These are phyloP conservation scores for Rosa chinensis DNA, from an alignment of 306 rosid species.

Conservation along the genomic window DNA sequence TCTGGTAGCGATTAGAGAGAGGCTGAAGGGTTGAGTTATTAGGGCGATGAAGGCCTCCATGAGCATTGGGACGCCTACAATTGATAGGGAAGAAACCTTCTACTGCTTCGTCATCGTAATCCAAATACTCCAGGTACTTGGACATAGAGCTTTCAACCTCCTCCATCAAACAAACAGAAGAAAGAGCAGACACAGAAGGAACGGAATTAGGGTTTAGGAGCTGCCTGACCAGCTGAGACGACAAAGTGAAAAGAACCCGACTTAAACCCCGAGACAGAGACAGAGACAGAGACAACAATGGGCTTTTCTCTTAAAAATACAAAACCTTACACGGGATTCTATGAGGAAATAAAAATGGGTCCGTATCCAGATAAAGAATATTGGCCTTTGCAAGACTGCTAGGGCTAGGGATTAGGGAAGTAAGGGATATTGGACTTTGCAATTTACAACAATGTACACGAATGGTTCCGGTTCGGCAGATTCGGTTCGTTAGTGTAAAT, in stretches of 20 bases:
- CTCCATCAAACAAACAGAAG: not conserved
- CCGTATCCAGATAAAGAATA: too few relatives aligned
- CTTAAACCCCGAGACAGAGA: not conserved
- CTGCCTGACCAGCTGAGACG: not conserved
- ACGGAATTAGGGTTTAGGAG: not conserved
- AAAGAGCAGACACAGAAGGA: not conserved
- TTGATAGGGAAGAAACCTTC: conserved; percentile 48
- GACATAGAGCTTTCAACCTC: not conserved
- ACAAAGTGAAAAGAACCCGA: too few relatives aligned
- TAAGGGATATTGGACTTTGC: too few relatives aligned
- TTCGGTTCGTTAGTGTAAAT: too few relatives aligned
- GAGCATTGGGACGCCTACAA: conserved; percentile 83
- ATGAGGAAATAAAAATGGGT: too few relatives aligned
- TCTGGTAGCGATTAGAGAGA: conserved; percentile 69
- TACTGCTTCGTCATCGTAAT: conserved; percentile 33
- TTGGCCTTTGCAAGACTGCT: too few relatives aligned
- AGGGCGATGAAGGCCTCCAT: conserved; percentile 65
- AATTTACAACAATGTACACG: too few relatives aligned
- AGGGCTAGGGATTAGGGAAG: too few relatives aligned
- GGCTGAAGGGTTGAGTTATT: conserved; percentile 71
- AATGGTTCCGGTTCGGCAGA: too few relatives aligned
- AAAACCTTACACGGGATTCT: too few relatives aligned
- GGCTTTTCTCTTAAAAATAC: too few relatives aligned
- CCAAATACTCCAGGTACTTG: conserved; percentile 52
- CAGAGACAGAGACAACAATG: too few relatives aligned